A percentile compares a stretch with the other conserved stretches of the same genome.
Conservation (phyloP, 2,329 filamentous ascomycete species). For the Falciphora oryzae region DNA sequence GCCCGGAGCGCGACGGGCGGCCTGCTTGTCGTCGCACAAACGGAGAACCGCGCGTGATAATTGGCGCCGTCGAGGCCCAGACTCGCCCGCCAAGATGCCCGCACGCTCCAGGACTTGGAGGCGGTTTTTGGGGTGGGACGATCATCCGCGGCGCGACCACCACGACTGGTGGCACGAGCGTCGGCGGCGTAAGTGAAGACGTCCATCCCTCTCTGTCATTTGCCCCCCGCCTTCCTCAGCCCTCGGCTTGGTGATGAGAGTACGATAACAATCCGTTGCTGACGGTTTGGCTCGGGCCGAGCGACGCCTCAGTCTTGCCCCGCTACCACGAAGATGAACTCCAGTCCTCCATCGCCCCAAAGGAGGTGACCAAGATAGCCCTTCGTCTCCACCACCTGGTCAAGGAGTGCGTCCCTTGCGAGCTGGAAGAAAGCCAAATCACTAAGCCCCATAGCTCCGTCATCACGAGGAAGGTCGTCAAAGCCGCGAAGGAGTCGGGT, state of each 20-base stretch:
- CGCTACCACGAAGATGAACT: constrained; percentile 51
- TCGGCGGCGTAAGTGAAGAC: constrained; percentile 20
- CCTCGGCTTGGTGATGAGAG: not conserved
- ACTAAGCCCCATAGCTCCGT: constrained; percentile 78
- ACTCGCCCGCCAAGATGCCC: constrained; percentile 6
- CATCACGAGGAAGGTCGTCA: constrained; percentile 73
- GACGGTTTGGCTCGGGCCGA: not conserved
- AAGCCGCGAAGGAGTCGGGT: constrained; percentile 77
- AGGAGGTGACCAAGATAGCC: constrained; percentile 82
- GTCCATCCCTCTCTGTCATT: not conserved
- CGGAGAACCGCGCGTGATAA: too few relatives aligned
- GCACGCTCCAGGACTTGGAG: constrained; percentile 15
- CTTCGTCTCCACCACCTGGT: constrained; percentile 87
- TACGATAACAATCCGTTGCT: not conserved
- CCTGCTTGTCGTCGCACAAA: too few relatives aligned
- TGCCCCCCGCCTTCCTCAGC: not conserved
- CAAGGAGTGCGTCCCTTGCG: constrained; percentile 83
- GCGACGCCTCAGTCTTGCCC: constrained; percentile 53
- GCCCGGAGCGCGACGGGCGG: too few relatives aligned
- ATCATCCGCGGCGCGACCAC: constrained; percentile 19
- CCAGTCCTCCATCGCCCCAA: constrained; percentile 63
- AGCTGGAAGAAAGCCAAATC: constrained; percentile 70
- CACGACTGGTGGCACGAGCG: constrained; percentile 27
- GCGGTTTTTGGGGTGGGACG: constrained; percentile 26
- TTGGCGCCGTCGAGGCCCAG: too few relatives aligned